Percentiles rank a stretch among this genome's conserved stretches.
phyloP scores from a whole-genome alignment of 371 early-diverging fungal species.

The Chytridium lagenaria region DNA sequence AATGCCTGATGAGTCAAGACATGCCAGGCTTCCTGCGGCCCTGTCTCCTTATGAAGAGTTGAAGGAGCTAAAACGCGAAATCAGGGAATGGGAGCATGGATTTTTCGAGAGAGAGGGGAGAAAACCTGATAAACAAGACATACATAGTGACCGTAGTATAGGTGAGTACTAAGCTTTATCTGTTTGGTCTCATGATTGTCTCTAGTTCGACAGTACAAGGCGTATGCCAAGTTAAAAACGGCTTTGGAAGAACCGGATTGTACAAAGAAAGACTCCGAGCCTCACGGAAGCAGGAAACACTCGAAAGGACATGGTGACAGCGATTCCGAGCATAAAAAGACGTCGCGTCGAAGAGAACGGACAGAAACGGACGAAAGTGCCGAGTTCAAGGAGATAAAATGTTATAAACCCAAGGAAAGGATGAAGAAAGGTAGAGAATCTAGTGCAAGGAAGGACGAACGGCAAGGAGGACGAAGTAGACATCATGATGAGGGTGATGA shows the following conservation, averaged over 20 bases:
- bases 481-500: background rate
- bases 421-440: background rate
- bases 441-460: background rate
- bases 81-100: constrained; percentile 61
- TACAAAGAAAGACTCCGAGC: too few relatives aligned
- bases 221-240: constrained; percentile 51
- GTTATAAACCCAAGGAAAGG: background rate
- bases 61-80: constrained; percentile 53
- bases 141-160: constrained; percentile 46
- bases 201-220: constrained; percentile 52
- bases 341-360: background rate
- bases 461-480: too few relatives aligned
- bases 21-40: too few relatives aligned
- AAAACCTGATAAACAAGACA: constrained; percentile 60
- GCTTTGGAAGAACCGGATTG: constrained; percentile 18
- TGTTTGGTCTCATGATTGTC: background rate
- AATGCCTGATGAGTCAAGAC: background rate
- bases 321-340: background rate
- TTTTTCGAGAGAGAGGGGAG: constrained; percentile 53
- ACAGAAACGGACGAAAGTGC: background rate
- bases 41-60: too few relatives aligned
- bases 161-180: constrained; percentile 36
- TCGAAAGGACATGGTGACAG: background rate
- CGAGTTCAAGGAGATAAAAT: too few relatives aligned
- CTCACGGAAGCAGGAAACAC: background rate